phyloP scores from a whole-genome alignment of 2,329 filamentous ascomycete genomes.

The Myotisia sp. region DNA sequence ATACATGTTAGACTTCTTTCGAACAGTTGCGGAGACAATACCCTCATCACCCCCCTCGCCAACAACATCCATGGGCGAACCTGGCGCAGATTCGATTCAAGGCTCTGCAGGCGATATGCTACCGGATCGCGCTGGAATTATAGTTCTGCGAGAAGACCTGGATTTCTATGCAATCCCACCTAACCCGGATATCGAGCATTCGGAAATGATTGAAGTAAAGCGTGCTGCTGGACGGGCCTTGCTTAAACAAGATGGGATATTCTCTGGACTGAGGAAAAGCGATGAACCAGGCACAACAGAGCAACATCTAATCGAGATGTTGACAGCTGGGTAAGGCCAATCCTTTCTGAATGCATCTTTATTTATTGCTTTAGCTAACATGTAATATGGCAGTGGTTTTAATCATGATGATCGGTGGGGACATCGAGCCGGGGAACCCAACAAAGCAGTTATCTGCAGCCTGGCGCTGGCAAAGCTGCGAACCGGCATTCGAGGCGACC shows the following conservation, averaged over 20 bases:
- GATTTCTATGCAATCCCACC: constrained; percentile 97
- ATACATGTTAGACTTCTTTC: constrained; percentile 99
- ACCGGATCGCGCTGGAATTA: constrained; percentile 84
- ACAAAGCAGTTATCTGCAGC: constrained; percentile 97
- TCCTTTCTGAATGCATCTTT: constrained; percentile 3
- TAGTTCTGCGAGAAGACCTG: constrained; percentile 86
- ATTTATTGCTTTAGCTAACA: neutral
- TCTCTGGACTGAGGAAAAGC: constrained; percentile 85
- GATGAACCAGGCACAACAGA: constrained; percentile 94
- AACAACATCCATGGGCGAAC: constrained; percentile 44
- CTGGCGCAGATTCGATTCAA: constrained; percentile 58
- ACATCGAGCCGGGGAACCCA: constrained; percentile 90
- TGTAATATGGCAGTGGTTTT: constrained; percentile 65
- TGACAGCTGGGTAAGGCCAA: constrained; percentile 75
- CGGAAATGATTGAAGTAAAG: constrained; percentile 93
- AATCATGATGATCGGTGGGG: constrained; percentile 93
- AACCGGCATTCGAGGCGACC: constrained; percentile 72
- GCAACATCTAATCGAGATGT: constrained; percentile 96
- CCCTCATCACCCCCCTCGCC: constrained; percentile 51
- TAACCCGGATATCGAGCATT: constrained; percentile 62
- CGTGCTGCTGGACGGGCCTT: constrained; percentile 77
- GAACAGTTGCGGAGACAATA: constrained; percentile 90
- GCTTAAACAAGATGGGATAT: constrained; percentile 82
- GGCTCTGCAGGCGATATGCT: constrained; percentile 60
- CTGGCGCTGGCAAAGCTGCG: constrained; percentile 82